phyloP scores from a whole-genome alignment of 768 basidiomycete species.

The Leccinum truebloodii region DNA sequence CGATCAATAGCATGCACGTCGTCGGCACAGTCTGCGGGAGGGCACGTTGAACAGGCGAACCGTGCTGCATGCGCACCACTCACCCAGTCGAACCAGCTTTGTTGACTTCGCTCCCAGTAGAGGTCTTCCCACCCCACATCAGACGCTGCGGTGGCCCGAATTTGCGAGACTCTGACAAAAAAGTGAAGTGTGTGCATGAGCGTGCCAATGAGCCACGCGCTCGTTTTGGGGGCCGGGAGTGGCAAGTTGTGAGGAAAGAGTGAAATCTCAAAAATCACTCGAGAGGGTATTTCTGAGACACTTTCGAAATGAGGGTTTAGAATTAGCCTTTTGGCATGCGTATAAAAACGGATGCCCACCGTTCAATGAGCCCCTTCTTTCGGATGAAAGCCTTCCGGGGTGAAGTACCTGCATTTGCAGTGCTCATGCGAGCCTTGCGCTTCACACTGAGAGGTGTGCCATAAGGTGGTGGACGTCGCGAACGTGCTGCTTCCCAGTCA shows the following conservation, averaged over 20 bases:
- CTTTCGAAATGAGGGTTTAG: slow-evolving; percentile 35
- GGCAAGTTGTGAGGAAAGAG: slow-evolving; percentile 83
- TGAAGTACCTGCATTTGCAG: slow-evolving; percentile 29
- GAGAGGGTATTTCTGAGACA: slow-evolving; percentile 64
- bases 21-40: slow-evolving; percentile 61
- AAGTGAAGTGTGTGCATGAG: slow-evolving; percentile 69
- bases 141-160: slow-evolving; percentile 57
- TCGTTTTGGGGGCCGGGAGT: slow-evolving; percentile 63
- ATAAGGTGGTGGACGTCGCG: slow-evolving; percentile 71
- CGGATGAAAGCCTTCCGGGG: slow-evolving; percentile 56
- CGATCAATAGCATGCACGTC: slow-evolving; percentile 53
- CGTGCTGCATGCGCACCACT: slow-evolving; percentile 23
- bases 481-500: slow-evolving; percentile 86
- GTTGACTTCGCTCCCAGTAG: slow-evolving; percentile 62
- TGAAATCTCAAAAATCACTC: slow-evolving; percentile 75
- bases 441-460: slow-evolving; percentile 55
- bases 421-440: slow-evolving; percentile 43
- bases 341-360: slow-evolving; percentile 37
- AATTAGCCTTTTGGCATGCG: slow-evolving; percentile 17
- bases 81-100: slow-evolving; percentile 83
- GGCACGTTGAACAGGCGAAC: slow-evolving; percentile 13
- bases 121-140: slow-evolving; percentile 81
- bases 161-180: slow-evolving; percentile 58
- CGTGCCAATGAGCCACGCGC: slow-evolving; percentile 66
- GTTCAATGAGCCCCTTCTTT: slow-evolving; percentile 64